Evolutionary conservation across 2,329 filamentous ascomycete species (phyloP).

Genomic region (Hymenoscyphus fraxineus): DNA sequence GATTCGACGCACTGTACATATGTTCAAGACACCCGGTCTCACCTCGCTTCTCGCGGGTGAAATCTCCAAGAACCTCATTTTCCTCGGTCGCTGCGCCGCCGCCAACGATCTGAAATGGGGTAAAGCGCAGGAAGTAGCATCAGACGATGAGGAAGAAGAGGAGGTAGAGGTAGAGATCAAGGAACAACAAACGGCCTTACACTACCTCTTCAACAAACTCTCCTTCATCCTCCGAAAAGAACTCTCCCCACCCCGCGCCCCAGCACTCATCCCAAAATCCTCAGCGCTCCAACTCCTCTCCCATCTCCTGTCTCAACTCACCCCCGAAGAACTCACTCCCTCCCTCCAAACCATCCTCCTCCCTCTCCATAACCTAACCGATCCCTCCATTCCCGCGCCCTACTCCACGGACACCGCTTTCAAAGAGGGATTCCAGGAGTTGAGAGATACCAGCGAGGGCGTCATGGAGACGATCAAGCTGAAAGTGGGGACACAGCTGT

Average conservation of each 20-base stretch:
- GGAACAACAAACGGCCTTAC: constrained; percentile 49
- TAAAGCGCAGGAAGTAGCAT: constrained; percentile 41
- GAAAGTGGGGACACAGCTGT: constrained; percentile 76
- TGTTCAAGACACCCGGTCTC: constrained; percentile 60
- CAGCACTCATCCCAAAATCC: constrained; percentile 68
- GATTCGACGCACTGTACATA: constrained; percentile 47
- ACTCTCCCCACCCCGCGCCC: constrained; percentile 55
- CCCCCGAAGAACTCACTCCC: constrained; percentile 52
- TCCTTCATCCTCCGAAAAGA: constrained; percentile 77
- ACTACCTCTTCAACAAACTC: constrained; percentile 75
- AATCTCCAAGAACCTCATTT: constrained; percentile 75
- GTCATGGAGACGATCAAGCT: constrained; percentile 79
- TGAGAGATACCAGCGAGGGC: constrained; percentile 71
- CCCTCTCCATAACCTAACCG: constrained; percentile 78
- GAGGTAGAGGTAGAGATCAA: constrained; percentile 45
- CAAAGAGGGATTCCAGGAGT: constrained; percentile 62
- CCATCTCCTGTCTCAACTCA: constrained; percentile 61
- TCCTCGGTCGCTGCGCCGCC: constrained; percentile 65
- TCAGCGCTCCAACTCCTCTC: constrained; percentile 72
- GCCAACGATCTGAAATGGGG: constrained; percentile 52
- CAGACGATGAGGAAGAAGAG: constrained; percentile 40
- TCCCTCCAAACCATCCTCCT: constrained; percentile 63
- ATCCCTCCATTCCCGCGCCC: constrained; percentile 68
- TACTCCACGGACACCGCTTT: constrained; percentile 69
- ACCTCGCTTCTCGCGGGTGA: constrained; percentile 75